Evolutionary conservation across 129 eudicot genomes (phyloP).

Genomic region (Rutidosis leptorrhynchoides): DNA sequence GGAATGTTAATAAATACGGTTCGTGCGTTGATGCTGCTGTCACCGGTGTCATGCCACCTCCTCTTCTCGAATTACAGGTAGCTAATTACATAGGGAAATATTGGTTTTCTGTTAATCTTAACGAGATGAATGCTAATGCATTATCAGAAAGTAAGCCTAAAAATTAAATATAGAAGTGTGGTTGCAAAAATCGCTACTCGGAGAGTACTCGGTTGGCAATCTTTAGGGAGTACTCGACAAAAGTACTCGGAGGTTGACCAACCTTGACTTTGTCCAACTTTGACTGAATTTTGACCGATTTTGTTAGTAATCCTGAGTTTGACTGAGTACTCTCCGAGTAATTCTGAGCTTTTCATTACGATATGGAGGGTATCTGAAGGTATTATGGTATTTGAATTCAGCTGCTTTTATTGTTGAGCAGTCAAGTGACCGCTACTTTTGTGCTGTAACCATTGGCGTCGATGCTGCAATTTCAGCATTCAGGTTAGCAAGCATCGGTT

Average conservation of each 20-base stretch:
- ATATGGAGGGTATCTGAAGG: constrained; percentile 54
- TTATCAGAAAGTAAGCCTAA: background rate
- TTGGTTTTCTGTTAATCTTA: constrained; percentile 1
- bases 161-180: no score
- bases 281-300: no score
- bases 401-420: constrained; percentile 99
- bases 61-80: constrained; percentile 89
- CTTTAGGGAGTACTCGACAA: no score
- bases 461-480: constrained; percentile 98
- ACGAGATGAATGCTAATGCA: background rate
- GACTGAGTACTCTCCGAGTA: no score
- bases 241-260: no score
- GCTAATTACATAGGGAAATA: background rate
- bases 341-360: no score
- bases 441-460: constrained; percentile 78
- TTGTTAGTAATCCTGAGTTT: no score
- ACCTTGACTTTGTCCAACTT: no score
- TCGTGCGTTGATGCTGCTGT: constrained; percentile 88
- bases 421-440: constrained; percentile 91
- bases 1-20: constrained; percentile 96
- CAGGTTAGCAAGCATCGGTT: constrained; percentile 47
- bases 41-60: constrained; percentile 97
- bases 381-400: constrained; percentile 85
- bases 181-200: no score
- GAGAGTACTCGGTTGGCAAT: no score